Conservation (phyloP, 768 basidiomycete genomes). For the Macrolepiota dolichaula region DNA sequence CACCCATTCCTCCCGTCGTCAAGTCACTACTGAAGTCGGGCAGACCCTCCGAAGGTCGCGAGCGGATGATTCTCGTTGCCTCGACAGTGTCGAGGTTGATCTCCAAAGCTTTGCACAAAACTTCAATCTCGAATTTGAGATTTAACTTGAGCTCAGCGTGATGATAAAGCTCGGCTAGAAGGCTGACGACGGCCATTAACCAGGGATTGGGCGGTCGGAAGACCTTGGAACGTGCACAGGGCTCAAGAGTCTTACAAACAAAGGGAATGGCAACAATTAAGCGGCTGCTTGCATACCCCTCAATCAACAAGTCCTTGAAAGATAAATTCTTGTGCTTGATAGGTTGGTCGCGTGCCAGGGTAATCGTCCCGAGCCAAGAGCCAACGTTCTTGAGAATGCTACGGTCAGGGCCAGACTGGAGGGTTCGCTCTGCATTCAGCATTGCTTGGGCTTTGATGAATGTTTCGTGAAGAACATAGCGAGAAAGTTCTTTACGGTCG, state of each 20-base stretch:
- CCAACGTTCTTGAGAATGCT: constrained; percentile 90
- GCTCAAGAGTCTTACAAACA: constrained; percentile 94
- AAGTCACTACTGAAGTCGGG: constrained; percentile 58
- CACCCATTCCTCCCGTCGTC: background rate
- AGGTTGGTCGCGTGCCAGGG: constrained; percentile 87
- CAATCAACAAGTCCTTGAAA: constrained; percentile 95
- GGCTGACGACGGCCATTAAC: constrained; percentile 92
- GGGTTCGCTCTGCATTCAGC: constrained; percentile 88
- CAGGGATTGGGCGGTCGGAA: constrained; percentile 98
- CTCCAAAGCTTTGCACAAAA: constrained; percentile 88
- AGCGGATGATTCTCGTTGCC: constrained; percentile 79
- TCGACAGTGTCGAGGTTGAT: constrained; percentile 85
- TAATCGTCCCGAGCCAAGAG: constrained; percentile 92
- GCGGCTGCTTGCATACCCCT: constrained; percentile 91
- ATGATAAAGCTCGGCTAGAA: constrained; percentile 95
- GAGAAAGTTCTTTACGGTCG: constrained; percentile 60
- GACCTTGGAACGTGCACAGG: constrained; percentile 83
- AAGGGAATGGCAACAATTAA: constrained; percentile 95
- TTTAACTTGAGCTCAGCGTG: constrained; percentile 95
- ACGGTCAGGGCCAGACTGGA: constrained; percentile 83
- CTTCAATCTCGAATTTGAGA: constrained; percentile 97
- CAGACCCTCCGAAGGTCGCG: constrained; percentile 62
- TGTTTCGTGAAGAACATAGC: constrained; percentile 91
- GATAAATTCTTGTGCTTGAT: constrained; percentile 92
- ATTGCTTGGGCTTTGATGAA: constrained; percentile 80